phyloP scores from a whole-genome alignment of 805 yeast species.

The Kodamaea sagamina region DNA sequence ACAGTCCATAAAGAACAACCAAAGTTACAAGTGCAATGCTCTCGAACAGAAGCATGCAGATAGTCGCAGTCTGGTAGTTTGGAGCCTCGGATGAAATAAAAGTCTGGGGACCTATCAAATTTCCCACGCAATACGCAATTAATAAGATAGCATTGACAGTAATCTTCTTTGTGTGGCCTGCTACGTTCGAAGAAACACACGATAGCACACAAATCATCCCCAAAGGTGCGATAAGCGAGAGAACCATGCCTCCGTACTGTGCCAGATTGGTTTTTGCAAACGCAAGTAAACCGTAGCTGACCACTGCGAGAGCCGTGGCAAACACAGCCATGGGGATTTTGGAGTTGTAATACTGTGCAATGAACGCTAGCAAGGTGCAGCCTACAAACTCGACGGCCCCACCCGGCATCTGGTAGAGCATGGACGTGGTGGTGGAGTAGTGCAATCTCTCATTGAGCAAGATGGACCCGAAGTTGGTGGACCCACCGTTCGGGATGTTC shows the following conservation, averaged over 20 bases:
- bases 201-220: constrained; percentile 34
- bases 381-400: constrained; percentile 52
- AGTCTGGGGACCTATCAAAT: constrained; percentile 56
- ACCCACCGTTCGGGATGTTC: constrained; percentile 42
- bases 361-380: constrained; percentile 31
- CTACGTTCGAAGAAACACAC: constrained; percentile 47
- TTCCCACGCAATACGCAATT: constrained; percentile 55
- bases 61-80: constrained; percentile 41
- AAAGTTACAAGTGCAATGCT: constrained; percentile 28
- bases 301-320: constrained; percentile 24
- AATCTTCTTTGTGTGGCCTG: constrained; percentile 60
- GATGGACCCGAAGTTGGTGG: constrained; percentile 38
- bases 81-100: constrained; percentile 48
- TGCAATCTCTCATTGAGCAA: constrained; percentile 29
- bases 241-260: constrained; percentile 29
- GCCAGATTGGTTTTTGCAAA: constrained; percentile 34
- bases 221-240: constrained; percentile 34
- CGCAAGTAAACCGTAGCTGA: constrained; percentile 42
- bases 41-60: constrained; percentile 39
- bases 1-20: constrained; percentile 26
- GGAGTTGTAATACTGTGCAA: constrained; percentile 27
- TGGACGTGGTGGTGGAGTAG: constrained; percentile 32
- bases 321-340: constrained; percentile 29
- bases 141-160: constrained; percentile 47
- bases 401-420: constrained; percentile 47